Percentiles rank a stretch among this genome's conserved stretches.
Evolutionary conservation across 1,284 basidiomycete species (phyloP).

Genomic region (Ceratobasidium sp.): DNA sequence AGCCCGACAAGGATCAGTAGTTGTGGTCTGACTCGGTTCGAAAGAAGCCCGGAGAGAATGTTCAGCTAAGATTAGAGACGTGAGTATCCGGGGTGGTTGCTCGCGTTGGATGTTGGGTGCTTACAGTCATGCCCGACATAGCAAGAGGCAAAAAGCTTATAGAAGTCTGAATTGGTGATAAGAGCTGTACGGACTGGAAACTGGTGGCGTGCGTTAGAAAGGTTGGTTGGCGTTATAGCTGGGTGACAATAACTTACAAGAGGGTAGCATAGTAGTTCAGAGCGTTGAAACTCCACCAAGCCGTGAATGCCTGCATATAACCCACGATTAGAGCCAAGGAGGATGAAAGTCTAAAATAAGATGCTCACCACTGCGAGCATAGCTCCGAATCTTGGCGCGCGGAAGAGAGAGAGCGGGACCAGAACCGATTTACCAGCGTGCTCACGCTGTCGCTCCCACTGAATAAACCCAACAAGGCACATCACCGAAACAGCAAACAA

Average conservation of each 20-base stretch:
- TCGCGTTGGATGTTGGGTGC: neutral
- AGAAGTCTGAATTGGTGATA: conserved; percentile 47
- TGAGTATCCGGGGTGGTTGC: neutral
- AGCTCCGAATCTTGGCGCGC: conserved; percentile 45
- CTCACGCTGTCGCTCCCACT: conserved; percentile 48
- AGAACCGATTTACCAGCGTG: conserved; percentile 41
- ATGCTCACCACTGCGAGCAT: conserved; percentile 42
- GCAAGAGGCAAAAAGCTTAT: conserved; percentile 46
- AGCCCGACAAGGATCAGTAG: conserved; percentile 36
- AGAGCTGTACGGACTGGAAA: conserved; percentile 47
- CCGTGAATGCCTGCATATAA: conserved; percentile 31
- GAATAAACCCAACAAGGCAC: conserved; percentile 46
- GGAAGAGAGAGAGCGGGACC: conserved; percentile 47
- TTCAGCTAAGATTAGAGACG: conserved; percentile 15
- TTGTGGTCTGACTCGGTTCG: conserved; percentile 35
- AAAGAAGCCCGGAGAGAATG: conserved; percentile 28
- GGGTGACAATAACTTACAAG: conserved; percentile 37
- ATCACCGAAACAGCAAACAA: conserved; percentile 43
- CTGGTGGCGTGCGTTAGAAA: neutral
- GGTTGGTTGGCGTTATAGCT: neutral
- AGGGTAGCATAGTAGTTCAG: conserved; percentile 47
- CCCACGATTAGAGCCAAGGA: neutral
- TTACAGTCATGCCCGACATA: conserved; percentile 42
- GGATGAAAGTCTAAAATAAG: neutral
- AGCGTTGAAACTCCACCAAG: conserved; percentile 48